A percentile compares a stretch with the other conserved stretches of the same genome.
Evolutionary conservation across 2,329 filamentous ascomycete species (phyloP).

Genomic region (Phialophora tarda): DNA sequence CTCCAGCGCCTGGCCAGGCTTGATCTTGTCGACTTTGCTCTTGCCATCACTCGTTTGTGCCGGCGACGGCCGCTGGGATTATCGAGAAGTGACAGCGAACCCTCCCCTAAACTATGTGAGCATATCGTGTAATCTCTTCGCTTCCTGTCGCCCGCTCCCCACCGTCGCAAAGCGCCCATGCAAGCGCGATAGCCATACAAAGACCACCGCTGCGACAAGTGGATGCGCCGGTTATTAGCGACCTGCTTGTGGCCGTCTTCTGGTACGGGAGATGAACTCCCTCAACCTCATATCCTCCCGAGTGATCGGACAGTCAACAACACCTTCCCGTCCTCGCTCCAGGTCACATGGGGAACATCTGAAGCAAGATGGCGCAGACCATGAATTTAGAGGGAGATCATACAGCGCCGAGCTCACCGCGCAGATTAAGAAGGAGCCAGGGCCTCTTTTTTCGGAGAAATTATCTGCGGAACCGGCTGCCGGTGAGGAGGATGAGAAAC

Average conservation of each 20-base stretch:
- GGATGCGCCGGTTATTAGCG: conserved; percentile 11
- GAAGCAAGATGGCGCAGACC: conserved; percentile 43
- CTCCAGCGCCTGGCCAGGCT: background rate
- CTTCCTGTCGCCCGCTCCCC: conserved; percentile 16
- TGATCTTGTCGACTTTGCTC: conserved; percentile 12
- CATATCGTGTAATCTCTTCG: conserved; percentile 19
- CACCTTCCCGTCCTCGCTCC: conserved; percentile 60
- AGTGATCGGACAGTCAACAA: conserved; percentile 67
- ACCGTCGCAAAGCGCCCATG: conserved; percentile 22
- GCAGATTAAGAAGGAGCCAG: conserved; percentile 42
- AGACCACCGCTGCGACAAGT: conserved; percentile 11
- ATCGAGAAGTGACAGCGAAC: conserved; percentile 2
- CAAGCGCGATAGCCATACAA: conserved; percentile 19
- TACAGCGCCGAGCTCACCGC: conserved; percentile 50
- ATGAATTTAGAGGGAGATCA: conserved; percentile 49
- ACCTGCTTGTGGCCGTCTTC: conserved; percentile 16
- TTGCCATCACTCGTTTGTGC: conserved; percentile 2
- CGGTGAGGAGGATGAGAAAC: conserved; percentile 63
- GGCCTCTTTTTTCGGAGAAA: conserved; percentile 43
- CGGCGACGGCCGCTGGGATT: conserved; percentile 2
- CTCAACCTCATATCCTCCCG: conserved; percentile 90
- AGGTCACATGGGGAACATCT: conserved; percentile 58
- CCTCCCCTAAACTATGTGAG: conserved; percentile 24
- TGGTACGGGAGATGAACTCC: conserved; percentile 75
- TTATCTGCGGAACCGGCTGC: conserved; percentile 35